phyloP scores from a whole-genome alignment of 2,329 filamentous ascomycete genomes.

The Fusarium sororula region DNA sequence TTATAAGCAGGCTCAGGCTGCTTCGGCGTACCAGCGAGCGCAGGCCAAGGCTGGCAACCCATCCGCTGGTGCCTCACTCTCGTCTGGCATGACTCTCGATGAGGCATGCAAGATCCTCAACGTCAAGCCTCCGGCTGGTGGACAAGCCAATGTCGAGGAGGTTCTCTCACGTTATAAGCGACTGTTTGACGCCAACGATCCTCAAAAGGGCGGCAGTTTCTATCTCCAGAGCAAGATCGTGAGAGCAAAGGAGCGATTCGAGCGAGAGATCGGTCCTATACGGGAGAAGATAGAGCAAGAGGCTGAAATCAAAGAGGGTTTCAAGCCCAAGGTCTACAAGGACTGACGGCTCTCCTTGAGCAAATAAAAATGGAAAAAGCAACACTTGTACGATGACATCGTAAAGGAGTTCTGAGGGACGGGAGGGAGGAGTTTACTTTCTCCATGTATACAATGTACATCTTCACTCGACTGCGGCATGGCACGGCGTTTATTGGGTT shows the following conservation, averaged over 20 bases:
- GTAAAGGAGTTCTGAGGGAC: slow-evolving; percentile 28
- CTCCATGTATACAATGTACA: slow-evolving; percentile 54
- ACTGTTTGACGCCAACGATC: slow-evolving; percentile 93
- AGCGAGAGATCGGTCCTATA: slow-evolving; percentile 81
- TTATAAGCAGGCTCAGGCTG: slow-evolving; percentile 92
- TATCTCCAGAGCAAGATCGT: slow-evolving; percentile 98
- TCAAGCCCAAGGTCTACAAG: slow-evolving; percentile 96
- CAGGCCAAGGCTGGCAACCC: slow-evolving; percentile 70
- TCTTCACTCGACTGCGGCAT: slow-evolving; percentile 66
- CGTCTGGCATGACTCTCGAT: slow-evolving; percentile 86
- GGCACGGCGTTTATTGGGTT: slow-evolving; percentile 58
- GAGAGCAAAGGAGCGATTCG: slow-evolving; percentile 89
- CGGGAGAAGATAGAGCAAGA: slow-evolving; percentile 77
- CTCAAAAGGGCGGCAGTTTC: slow-evolving; percentile 95
- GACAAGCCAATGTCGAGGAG: slow-evolving; percentile 79
- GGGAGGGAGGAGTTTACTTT: slow-evolving; percentile 14
- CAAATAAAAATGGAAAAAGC: not conserved
- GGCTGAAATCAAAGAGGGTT: slow-evolving; percentile 83
- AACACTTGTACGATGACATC: slow-evolving; percentile 35
- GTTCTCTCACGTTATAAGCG: slow-evolving; percentile 91
- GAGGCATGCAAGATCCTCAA: slow-evolving; percentile 98
- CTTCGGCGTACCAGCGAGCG: slow-evolving; percentile 81
- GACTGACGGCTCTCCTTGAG: slow-evolving; percentile 60
- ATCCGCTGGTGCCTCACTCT: slow-evolving; percentile 61
- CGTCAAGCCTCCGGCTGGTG: slow-evolving; percentile 81